phyloP scores from a whole-genome alignment of 2,329 filamentous ascomycete genomes.

The Trichoderma endophyticum region DNA sequence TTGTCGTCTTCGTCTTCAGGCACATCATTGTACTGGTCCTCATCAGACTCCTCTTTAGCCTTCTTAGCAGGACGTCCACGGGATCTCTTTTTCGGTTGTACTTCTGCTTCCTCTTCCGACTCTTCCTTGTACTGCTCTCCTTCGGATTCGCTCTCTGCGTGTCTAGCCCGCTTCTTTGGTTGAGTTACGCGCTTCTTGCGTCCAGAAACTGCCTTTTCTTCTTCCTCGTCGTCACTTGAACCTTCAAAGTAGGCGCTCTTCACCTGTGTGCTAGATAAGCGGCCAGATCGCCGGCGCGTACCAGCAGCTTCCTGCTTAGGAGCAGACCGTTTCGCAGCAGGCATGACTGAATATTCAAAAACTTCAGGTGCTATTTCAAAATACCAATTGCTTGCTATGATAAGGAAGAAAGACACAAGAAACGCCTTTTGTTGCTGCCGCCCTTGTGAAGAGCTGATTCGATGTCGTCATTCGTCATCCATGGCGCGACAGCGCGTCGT shows the following conservation, averaged over 20 bases:
- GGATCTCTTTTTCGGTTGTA: slow-evolving; percentile 28
- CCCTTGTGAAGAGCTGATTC: not conserved
- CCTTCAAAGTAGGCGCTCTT: slow-evolving; percentile 54
- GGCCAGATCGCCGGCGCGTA: slow-evolving; percentile 46
- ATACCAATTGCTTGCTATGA: not conserved
- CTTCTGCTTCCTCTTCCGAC: slow-evolving; percentile 24
- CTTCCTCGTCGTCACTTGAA: slow-evolving; percentile 28
- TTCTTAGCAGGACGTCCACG: slow-evolving; percentile 22
- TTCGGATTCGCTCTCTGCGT: slow-evolving; percentile 21
- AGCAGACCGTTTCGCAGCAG: slow-evolving; percentile 39
- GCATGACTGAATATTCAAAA: slow-evolving; percentile 30
- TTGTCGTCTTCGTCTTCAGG: slow-evolving; percentile 26
- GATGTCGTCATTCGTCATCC: slow-evolving; percentile 31
- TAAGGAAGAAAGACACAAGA: not conserved
- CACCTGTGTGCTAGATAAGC: slow-evolving; percentile 42
- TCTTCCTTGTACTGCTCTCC: slow-evolving; percentile 26
- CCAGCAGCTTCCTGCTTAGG: slow-evolving; percentile 28
- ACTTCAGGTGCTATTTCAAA: not conserved
- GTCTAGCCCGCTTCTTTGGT: slow-evolving; percentile 24
- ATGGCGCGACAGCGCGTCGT: slow-evolving; percentile 27
- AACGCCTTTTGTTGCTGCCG: not conserved
- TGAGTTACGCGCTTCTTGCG: slow-evolving; percentile 26
- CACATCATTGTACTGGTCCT: slow-evolving; percentile 25
- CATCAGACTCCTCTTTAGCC: slow-evolving; percentile 22
- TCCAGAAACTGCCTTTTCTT: not conserved